phyloP scores from a whole-genome alignment of 2,329 filamentous ascomycete genomes.

The Lomentospora prolificans region DNA sequence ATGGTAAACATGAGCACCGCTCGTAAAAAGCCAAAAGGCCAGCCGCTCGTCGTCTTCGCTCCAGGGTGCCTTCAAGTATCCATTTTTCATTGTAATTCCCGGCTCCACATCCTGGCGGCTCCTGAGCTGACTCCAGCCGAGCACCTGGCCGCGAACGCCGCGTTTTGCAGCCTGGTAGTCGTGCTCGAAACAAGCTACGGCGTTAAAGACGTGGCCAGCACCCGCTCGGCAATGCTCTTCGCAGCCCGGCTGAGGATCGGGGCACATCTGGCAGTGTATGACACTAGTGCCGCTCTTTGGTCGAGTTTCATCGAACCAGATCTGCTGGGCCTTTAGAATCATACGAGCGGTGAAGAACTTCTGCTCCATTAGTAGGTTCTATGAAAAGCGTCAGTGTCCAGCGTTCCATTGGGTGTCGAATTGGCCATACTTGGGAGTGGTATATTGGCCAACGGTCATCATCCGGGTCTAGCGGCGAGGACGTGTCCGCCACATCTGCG shows the following conservation, averaged over 20 bases:
- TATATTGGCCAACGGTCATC: not conserved
- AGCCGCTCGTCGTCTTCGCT: not conserved
- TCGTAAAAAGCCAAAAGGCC: slow-evolving; percentile 6
- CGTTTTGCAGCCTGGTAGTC: slow-evolving; percentile 3
- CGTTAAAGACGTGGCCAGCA: not conserved
- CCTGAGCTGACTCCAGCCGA: not conserved
- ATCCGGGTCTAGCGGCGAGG: not conserved
- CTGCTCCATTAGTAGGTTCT: not conserved
- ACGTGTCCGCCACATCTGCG: slow-evolving; percentile 5
- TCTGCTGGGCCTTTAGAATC: slow-evolving; percentile 2
- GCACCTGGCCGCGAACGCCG: not conserved
- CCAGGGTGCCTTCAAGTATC: slow-evolving; percentile 4
- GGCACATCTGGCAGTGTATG: not conserved
- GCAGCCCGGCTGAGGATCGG: not conserved
- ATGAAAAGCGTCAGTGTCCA: not conserved
- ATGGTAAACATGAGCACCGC: not conserved
- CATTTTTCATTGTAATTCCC: not conserved
- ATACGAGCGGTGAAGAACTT: not conserved
- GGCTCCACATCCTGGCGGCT: slow-evolving; percentile 4
- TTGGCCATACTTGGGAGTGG: not conserved
- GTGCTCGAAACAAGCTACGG: not conserved
- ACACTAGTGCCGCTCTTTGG: slow-evolving; percentile 5
- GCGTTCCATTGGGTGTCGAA: not conserved
- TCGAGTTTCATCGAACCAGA: slow-evolving; percentile 11
- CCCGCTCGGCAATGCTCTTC: not conserved